Percentiles rank a stretch among this genome's conserved stretches.
These are phyloP conservation scores for Phytophthora meadii DNA, from an alignment of 352 stramenopile genomes.

Conservation along the genomic window DNA sequence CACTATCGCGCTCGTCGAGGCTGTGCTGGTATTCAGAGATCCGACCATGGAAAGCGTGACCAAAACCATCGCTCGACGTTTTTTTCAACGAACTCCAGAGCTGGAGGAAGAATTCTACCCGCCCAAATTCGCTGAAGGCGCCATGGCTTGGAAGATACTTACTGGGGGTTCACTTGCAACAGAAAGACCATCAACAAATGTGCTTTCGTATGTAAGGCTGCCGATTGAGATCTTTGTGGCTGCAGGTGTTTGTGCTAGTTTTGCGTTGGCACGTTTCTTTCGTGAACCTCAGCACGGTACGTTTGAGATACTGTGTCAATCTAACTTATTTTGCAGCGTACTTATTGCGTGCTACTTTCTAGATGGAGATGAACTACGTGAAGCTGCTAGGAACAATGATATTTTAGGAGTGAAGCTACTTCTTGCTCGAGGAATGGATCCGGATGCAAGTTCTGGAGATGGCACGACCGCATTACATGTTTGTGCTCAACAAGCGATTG, in stretches of 20 bases:
- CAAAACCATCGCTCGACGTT: conserved; percentile 13
- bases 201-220: conserved; percentile 45
- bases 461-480: conserved; percentile 80
- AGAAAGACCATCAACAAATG: conserved; percentile 3
- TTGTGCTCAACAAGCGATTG: conserved; percentile 78
- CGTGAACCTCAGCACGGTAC: conserved; percentile 75
- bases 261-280: conserved; percentile 71
- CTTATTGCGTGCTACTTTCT: conserved; percentile 2
- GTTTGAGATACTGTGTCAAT: background rate
- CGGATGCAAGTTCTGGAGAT: conserved; percentile 60
- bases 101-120: conserved; percentile 23
- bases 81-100: conserved; percentile 47
- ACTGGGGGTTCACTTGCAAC: conserved; percentile 1
- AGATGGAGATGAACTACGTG: conserved; percentile 82
- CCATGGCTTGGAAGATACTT: conserved; percentile 28
- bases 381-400: conserved; percentile 81
- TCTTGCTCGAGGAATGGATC: conserved; percentile 65
- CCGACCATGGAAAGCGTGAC: conserved; percentile 46
- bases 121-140: conserved; percentile 21
- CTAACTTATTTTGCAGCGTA: background rate
- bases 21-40: conserved; percentile 54
- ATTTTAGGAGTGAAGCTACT: conserved; percentile 60
- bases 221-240: conserved; percentile 56
- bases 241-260: conserved; percentile 55
- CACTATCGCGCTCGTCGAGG: conserved; percentile 57